These are phyloP conservation scores for Volvox africanus DNA, from an alignment of 139 green algal species.

Conservation along the genomic window DNA sequence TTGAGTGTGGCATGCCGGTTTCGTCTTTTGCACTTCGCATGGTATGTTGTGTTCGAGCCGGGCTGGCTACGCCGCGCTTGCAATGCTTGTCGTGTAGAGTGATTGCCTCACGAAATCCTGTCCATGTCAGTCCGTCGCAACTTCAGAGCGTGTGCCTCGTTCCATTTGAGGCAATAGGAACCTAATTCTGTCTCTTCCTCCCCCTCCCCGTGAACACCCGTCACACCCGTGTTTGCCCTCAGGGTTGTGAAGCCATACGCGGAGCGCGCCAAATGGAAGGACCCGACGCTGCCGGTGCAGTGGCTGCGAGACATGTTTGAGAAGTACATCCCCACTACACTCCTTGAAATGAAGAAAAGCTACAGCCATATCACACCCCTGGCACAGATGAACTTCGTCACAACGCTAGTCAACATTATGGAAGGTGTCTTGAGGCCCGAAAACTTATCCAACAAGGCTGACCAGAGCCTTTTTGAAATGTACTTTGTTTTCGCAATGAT, in stretches of 20 bases:
- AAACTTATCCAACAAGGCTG: conserved; percentile 82
- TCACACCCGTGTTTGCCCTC: background rate
- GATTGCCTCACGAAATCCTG: too few species aligned
- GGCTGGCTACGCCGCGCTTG: too few species aligned
- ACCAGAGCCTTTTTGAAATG: conserved; percentile 86
- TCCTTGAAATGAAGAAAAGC: conserved; percentile 88
- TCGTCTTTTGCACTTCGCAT: too few species aligned
- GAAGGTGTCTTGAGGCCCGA: conserved; percentile 85
- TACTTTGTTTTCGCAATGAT: conserved; percentile 90
- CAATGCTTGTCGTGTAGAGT: too few species aligned
- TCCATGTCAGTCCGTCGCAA: too few species aligned
- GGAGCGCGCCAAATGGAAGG: conserved; percentile 87
- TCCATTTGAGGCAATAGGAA: too few species aligned
- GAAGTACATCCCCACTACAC: conserved; percentile 84
- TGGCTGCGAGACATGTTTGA: conserved; percentile 85
- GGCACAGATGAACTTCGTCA: conserved; percentile 88
- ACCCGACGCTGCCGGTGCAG: conserved; percentile 72
- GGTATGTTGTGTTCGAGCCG: too few species aligned
- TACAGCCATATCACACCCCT: conserved; percentile 88
- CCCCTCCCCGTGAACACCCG: background rate
- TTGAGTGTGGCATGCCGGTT: too few species aligned
- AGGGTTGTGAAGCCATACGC: conserved; percentile 78
- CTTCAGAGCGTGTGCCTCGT: too few species aligned
- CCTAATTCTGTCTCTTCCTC: too few species aligned
- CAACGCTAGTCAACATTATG: conserved; percentile 85